phyloP scores from a whole-genome alignment of 129 eudicot species.

The Flaveria linearis region DNA sequence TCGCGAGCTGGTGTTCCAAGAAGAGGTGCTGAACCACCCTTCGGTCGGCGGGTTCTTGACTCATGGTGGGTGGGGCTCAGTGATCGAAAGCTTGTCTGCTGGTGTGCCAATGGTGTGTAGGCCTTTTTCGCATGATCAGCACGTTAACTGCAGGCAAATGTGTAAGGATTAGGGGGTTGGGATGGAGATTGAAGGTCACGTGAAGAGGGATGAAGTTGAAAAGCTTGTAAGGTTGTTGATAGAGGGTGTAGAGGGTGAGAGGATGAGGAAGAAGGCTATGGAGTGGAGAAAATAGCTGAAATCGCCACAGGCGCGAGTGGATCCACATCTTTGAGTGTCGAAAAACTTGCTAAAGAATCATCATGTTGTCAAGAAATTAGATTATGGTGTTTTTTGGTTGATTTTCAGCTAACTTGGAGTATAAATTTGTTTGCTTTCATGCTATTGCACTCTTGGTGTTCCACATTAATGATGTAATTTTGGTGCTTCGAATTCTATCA shows the following conservation, averaged over 20 bases:
- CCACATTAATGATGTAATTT: too few relatives aligned
- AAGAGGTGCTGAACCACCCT: slow-evolving; percentile 24
- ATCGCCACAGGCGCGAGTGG: not conserved
- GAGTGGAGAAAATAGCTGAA: slow-evolving; percentile 28
- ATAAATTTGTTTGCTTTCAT: not conserved
- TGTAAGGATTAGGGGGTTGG: slow-evolving; percentile 27
- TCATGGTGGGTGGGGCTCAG: slow-evolving; percentile 36
- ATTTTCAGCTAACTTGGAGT: not conserved
- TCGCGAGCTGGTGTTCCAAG: slow-evolving; percentile 37
- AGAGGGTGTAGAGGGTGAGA: slow-evolving; percentile 14
- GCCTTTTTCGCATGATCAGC: slow-evolving; percentile 22
- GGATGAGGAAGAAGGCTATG: slow-evolving; percentile 20
- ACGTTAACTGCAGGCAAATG: slow-evolving; percentile 20
- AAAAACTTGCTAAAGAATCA: slow-evolving; percentile 18
- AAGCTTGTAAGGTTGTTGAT: slow-evolving; percentile 26
- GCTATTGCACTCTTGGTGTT: too few relatives aligned
- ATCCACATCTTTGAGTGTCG: not conserved
- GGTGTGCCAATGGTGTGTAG: slow-evolving; percentile 33
- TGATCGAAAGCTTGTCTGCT: slow-evolving; percentile 33
- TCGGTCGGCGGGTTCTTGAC: slow-evolving; percentile 35
- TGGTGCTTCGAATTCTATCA: too few relatives aligned
- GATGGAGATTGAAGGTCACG: slow-evolving; percentile 16
- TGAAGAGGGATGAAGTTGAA: slow-evolving; percentile 24
- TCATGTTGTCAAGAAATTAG: slow-evolving; percentile 13
- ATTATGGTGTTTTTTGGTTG: not conserved